These are phyloP conservation scores for Haplosporangium sp. DNA, from an alignment of 371 early-diverging fungal species.

Conservation along the genomic window DNA sequence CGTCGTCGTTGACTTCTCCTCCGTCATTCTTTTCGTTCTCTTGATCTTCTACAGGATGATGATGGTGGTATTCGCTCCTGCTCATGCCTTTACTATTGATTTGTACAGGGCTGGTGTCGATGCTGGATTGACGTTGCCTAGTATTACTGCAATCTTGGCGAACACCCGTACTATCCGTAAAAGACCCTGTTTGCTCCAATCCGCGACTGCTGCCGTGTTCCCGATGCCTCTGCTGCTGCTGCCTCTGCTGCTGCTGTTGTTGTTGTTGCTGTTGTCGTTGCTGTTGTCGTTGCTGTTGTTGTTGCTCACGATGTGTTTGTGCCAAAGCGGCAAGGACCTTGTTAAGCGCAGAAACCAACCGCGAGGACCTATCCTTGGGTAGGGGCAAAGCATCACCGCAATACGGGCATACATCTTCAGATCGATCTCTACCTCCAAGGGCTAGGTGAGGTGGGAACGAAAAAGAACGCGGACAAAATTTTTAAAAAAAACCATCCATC, in stretches of 20 bases:
- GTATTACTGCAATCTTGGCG: too few species aligned
- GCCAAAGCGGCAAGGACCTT: constrained; percentile 12
- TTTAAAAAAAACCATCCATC: too few species aligned
- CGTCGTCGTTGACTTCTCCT: not conserved
- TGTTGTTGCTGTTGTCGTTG: not conserved
- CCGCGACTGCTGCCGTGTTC: not conserved
- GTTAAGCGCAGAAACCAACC: constrained; percentile 18
- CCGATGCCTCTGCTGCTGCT: constrained; percentile 4
- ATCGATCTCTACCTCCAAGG: not conserved
- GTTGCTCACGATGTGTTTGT: not conserved
- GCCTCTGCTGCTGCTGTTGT: not conserved
- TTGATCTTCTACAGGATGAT: not conserved
- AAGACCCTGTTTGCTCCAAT: not conserved
- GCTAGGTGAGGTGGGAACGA: not conserved
- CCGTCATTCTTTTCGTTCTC: not conserved
- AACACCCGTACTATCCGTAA: too few species aligned
- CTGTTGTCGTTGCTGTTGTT: constrained; percentile 1
- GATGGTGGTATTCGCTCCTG: not conserved
- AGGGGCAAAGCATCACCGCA: constrained; percentile 28
- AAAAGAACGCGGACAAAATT: not conserved
- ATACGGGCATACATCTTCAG: constrained; percentile 32
- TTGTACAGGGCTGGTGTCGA: too few species aligned
- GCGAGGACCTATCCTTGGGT: constrained; percentile 21
- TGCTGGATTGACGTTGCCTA: not conserved
- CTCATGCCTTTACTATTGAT: not conserved